Conservation (phyloP, 208 protist species). For the Crithidia thermophila region DNA sequence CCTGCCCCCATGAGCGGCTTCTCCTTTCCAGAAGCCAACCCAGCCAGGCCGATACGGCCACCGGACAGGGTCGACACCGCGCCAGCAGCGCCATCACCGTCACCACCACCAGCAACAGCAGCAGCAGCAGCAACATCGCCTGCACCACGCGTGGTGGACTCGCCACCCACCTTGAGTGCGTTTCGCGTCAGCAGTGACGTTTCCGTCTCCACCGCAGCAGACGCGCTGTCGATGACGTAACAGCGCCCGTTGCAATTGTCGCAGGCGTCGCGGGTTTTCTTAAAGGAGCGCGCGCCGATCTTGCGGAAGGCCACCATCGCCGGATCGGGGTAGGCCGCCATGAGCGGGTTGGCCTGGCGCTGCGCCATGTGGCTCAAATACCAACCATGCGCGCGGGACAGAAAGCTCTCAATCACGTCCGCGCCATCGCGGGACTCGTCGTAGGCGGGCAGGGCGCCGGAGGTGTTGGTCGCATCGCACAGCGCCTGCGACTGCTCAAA, state of each 20-base stretch:
- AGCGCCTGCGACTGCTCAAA: conserved; percentile 21
- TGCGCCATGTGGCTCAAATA: conserved; percentile 35
- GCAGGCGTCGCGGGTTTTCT: neutral
- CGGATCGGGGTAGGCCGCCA: conserved; percentile 51
- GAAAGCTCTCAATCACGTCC: conserved; percentile 59
- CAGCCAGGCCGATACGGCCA: conserved; percentile 15
- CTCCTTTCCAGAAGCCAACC: neutral
- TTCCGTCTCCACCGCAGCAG: neutral
- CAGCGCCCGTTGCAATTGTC: conserved; percentile 11
- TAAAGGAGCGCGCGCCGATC: neutral
- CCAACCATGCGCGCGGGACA: conserved; percentile 54
- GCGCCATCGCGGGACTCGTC: conserved; percentile 6
- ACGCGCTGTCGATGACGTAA: conserved; percentile 27
- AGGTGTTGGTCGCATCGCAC: conserved; percentile 3
- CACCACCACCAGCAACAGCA: neutral
- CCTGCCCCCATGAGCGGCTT: conserved; percentile 22
- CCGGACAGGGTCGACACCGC: conserved; percentile 6
- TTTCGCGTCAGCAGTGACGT: neutral
- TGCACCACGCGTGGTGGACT: neutral
- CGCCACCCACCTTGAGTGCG: neutral
- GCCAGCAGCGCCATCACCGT: conserved; percentile 3
- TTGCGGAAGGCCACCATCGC: conserved; percentile 8
- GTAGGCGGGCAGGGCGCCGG: neutral
- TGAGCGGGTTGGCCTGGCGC: conserved; percentile 20
- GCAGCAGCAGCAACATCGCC: neutral